Percentiles rank a stretch among this genome's conserved stretches.
Evolutionary conservation across 1,139 yeast genomes (phyloP).

Genomic region (Diutina ranongensis): DNA sequence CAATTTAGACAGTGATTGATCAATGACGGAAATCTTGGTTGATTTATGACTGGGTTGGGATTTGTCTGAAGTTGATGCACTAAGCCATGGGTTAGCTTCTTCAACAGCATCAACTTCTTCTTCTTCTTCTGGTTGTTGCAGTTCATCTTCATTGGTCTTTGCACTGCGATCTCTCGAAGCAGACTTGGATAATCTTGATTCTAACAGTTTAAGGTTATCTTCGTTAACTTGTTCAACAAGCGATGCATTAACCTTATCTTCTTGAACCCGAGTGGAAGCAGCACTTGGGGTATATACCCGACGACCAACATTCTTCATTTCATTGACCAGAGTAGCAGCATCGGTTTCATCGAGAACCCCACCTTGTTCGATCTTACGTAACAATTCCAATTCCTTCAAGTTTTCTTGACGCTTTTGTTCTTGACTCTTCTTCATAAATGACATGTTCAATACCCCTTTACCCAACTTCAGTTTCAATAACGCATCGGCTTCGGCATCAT

Average conservation of each 20-base stretch:
- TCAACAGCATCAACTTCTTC: slow-evolving; percentile 13
- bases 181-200: background rate
- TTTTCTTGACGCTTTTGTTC: slow-evolving; percentile 49
- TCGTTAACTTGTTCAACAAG: slow-evolving; percentile 12
- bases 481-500: slow-evolving; percentile 21
- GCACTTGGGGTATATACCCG: slow-evolving; percentile 72
- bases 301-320: slow-evolving; percentile 64
- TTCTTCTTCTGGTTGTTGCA: slow-evolving; percentile 6
- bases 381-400: slow-evolving; percentile 35
- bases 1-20: slow-evolving; percentile 40
- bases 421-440: slow-evolving; percentile 85
- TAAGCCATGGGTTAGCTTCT: slow-evolving; percentile 64
- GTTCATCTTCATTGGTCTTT: background rate
- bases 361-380: slow-evolving; percentile 24
- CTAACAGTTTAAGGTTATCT: background rate
- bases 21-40: slow-evolving; percentile 36
- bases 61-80: slow-evolving; percentile 13
- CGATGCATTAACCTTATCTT: slow-evolving; percentile 28
- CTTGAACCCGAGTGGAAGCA: slow-evolving; percentile 28
- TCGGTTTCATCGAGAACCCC: slow-evolving; percentile 23
- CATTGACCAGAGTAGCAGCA: slow-evolving; percentile 28
- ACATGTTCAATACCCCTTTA: slow-evolving; percentile 88
- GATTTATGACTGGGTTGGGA: slow-evolving; percentile 24
- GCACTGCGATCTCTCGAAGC: background rate
- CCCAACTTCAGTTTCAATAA: slow-evolving; percentile 37